Conservation (phyloP, 2,329 filamentous ascomycete genomes). For the Xylariaceae sp. region DNA sequence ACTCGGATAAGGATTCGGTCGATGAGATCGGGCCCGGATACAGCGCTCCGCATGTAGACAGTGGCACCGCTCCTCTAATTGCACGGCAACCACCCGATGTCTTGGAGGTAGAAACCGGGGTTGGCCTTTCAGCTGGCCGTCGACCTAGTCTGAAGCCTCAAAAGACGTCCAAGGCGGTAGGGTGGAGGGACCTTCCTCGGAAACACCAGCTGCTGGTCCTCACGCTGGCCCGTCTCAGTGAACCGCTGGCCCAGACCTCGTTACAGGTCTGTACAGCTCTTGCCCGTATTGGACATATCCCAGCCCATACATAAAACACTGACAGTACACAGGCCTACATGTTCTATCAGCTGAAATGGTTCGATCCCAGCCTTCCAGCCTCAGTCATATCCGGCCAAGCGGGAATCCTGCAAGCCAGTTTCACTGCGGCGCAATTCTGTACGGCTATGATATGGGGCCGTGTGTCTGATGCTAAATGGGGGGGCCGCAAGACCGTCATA, state of each 20-base stretch:
- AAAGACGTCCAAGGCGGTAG: constrained; percentile 12
- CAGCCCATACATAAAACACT: too few species aligned
- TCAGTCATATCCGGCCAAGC: constrained; percentile 69
- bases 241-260: constrained; percentile 74
- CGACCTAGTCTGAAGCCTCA: constrained; percentile 3
- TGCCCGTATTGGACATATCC: too few species aligned
- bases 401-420: constrained; percentile 69
- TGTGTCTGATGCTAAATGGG: constrained; percentile 52
- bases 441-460: constrained; percentile 80
- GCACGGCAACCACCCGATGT: constrained; percentile 6
- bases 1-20: constrained; percentile 8
- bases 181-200: constrained; percentile 48
- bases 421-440: constrained; percentile 74
- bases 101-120: constrained; percentile 9
- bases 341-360: constrained; percentile 83
- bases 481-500: constrained; percentile 71
- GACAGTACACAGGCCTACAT: constrained; percentile 64
- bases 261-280: constrained; percentile 44
- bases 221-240: constrained; percentile 69
- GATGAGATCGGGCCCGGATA: constrained; percentile 5
- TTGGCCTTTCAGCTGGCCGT: neutral
- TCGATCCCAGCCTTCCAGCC: constrained; percentile 46
- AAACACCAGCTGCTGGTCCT: constrained; percentile 73
- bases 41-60: constrained; percentile 7
- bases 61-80: constrained; percentile 7